A percentile compares a stretch with the other conserved stretches of the same genome.
Conservation (phyloP, 805 yeast genomes). For the Kazachstania psychrophila region DNA sequence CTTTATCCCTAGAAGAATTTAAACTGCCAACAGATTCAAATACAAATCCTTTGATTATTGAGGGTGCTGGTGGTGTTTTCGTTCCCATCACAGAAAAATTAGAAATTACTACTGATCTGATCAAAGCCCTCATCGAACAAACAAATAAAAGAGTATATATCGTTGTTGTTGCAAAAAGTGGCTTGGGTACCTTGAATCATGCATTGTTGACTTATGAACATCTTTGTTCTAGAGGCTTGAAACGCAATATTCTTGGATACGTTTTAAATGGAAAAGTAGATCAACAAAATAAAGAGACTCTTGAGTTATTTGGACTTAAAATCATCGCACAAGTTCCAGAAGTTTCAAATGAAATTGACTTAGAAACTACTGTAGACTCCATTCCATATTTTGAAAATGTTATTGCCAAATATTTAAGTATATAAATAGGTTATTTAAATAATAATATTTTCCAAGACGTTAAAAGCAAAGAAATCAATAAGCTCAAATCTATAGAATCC, state of each 20-base stretch:
- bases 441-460: no score
- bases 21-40: conserved; percentile 11
- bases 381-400: conserved; percentile 4
- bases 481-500: no score
- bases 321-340: conserved; percentile 32
- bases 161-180: conserved; percentile 25
- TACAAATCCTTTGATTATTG: conserved; percentile 16
- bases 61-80: conserved; percentile 28
- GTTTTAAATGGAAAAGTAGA: conserved; percentile 22
- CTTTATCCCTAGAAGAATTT: conserved; percentile 13
- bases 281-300: conserved; percentile 15
- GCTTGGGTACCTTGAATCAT: conserved; percentile 28
- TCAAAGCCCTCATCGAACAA: conserved; percentile 9
- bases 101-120: conserved; percentile 21
- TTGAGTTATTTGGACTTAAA: conserved; percentile 16
- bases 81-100: conserved; percentile 23
- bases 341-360: conserved; percentile 7
- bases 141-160: conserved; percentile 13
- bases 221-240: conserved; percentile 13
- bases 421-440: neutral
- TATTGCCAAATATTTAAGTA: neutral
- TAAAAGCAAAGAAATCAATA: no score
- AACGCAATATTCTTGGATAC: conserved; percentile 15
- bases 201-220: conserved; percentile 24
- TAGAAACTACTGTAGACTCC: neutral